These are phyloP conservation scores for Cordyceps militaris DNA, from an alignment of 2,329 filamentous ascomycete genomes.

Conservation along the genomic window DNA sequence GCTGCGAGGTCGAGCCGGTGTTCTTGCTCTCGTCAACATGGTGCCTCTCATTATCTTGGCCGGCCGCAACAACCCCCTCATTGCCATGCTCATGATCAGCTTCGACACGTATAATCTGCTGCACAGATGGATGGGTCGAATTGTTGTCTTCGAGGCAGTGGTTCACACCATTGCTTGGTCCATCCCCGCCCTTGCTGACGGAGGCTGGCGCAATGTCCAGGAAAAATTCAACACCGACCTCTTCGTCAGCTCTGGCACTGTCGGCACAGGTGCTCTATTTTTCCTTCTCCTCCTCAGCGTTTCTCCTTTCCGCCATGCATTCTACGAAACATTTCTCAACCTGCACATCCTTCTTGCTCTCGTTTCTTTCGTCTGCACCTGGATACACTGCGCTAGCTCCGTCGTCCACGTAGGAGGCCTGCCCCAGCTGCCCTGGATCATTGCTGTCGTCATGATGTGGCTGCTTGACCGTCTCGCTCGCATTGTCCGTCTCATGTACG, in stretches of 20 bases:
- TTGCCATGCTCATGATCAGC: conserved; percentile 72
- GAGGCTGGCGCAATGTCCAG: conserved; percentile 53
- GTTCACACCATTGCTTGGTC: conserved; percentile 68
- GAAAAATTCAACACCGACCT: conserved; percentile 47
- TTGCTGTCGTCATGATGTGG: conserved; percentile 73
- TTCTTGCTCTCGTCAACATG: conserved; percentile 81
- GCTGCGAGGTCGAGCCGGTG: conserved; percentile 77
- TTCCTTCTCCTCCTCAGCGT: conserved; percentile 63
- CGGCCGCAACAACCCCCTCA: conserved; percentile 88
- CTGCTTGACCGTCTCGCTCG: conserved; percentile 60
- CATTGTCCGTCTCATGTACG: conserved; percentile 55
- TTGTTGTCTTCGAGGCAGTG: conserved; percentile 61
- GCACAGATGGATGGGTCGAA: conserved; percentile 68
- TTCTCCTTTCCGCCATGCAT: conserved; percentile 81
- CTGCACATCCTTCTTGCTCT: conserved; percentile 72
- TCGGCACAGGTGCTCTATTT: conserved; percentile 54
- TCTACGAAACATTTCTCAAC: conserved; percentile 94
- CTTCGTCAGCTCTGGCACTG: conserved; percentile 60
- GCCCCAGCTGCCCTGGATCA: conserved; percentile 66
- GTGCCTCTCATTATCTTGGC: conserved; percentile 84
- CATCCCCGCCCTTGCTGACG: conserved; percentile 60
- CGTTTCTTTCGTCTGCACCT: conserved; percentile 62
- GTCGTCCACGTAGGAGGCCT: conserved; percentile 58
- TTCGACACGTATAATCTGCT: conserved; percentile 89
- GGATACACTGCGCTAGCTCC: conserved; percentile 63